Base-by-base conservation (phyloP, 2,329 filamentous ascomycete species). In the Thielaviopsis punctulata region DNA sequence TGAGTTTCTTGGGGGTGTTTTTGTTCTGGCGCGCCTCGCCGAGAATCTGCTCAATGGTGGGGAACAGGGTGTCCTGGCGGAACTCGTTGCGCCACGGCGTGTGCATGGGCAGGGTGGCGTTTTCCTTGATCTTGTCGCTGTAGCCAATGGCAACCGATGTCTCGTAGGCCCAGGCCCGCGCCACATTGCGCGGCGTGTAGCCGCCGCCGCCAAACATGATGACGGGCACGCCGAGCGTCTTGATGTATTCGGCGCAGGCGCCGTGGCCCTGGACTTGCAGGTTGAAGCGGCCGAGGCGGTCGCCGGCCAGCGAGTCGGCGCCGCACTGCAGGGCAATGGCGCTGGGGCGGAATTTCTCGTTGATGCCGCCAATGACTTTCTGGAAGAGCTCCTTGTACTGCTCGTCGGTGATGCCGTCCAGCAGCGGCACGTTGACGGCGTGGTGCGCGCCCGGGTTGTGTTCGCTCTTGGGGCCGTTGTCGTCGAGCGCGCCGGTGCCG, bases 281-380 rank as follows among this genome's bases (percentile, higher is more conserved):
- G 63, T 96, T 98, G 74, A 98, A 98, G 57, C 88, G 84, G 48
- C 92, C 92, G 0, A 98, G 77, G 21, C 92, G 78, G 67, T 98
- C 92, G 57, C 92, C 90, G 39, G 89, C 90, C 0, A 98, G 76
- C 41, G 86, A 93, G 70, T 98, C 92, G 45, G 90, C 92, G 54
- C 92, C 92, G 63, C 92, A 96, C 66, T 98, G 92, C 1, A 98
- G 73, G 6, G 93, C 90, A 61, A 98, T 94, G 45, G 87, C 90
- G 49, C 80, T 79, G 0, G 92, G 92, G n/a, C 81, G 80, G 69
- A 93, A 98, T 57, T 80, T 82, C 46, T 84, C 77, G 50, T 95
- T 79, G 53, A 86, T 85, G 54, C 79, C 77, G 54, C 81, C 79
- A 53, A 95, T 82, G 57, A 96, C 79, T 33, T 73, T 79, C 61